These are phyloP conservation scores for Lavandula angustifolia DNA, from an alignment of 257 asterid species.

Conservation along the genomic window DNA sequence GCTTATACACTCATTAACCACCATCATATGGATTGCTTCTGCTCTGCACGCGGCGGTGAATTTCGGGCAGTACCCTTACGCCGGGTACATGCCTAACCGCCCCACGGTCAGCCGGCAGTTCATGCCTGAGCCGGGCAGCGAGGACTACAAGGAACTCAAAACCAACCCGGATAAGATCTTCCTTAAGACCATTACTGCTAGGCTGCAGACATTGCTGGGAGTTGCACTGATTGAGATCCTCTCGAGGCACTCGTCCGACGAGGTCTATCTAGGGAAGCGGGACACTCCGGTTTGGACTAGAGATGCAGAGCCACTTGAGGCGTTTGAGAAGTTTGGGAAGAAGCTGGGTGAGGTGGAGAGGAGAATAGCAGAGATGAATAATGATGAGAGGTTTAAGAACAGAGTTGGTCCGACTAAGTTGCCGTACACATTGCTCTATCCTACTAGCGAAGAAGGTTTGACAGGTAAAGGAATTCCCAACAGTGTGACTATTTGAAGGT, in stretches of 20 bases:
- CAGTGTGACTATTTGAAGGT: slow-evolving; percentile 41
- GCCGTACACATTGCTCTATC: slow-evolving; percentile 50
- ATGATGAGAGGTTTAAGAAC: slow-evolving; percentile 40
- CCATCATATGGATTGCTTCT: slow-evolving; percentile 47
- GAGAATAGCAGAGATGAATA: slow-evolving; percentile 37
- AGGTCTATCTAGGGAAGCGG: slow-evolving; percentile 50
- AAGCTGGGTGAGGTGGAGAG: slow-evolving; percentile 39
- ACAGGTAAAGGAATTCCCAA: slow-evolving; percentile 60
- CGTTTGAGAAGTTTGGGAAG: slow-evolving; percentile 42
- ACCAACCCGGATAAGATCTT: slow-evolving; percentile 42
- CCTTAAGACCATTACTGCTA: slow-evolving; percentile 46
- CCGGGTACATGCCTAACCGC: slow-evolving; percentile 52
- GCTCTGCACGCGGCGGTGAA: slow-evolving; percentile 53
- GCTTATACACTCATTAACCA: slow-evolving; percentile 40
- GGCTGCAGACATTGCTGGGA: slow-evolving; percentile 49
- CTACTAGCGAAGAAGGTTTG: slow-evolving; percentile 44
- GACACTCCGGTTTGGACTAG: slow-evolving; percentile 46
- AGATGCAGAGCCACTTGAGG: slow-evolving; percentile 36
- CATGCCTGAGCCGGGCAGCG: slow-evolving; percentile 47
- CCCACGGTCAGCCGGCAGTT: slow-evolving; percentile 49
- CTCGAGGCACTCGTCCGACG: slow-evolving; percentile 51
- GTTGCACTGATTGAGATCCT: slow-evolving; percentile 47
- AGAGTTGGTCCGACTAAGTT: slow-evolving; percentile 45
- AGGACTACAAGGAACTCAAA: slow-evolving; percentile 39
- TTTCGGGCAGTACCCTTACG: slow-evolving; percentile 54